Evolutionary conservation across 768 basidiomycete species (phyloP), one percentile per base, ranked within the genome.

Genomic region (Kwoniella botswanensis): DNA sequence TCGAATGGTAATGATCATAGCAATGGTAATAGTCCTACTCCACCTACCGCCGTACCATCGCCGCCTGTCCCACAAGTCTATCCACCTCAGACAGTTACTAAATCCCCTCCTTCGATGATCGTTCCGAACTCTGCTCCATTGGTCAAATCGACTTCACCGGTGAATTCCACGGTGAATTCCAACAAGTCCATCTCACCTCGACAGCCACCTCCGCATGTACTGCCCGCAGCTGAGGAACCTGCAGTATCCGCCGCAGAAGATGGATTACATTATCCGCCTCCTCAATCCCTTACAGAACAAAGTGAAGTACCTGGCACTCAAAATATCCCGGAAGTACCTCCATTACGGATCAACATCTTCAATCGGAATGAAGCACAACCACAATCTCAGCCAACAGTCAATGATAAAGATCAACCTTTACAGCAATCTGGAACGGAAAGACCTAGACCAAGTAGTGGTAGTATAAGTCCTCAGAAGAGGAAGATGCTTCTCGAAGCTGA

Each of bases 151-250:
- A 56, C 17, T n/a, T 56, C 55, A 24, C 55, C 61, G 5, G 43
- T 13, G 41, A 63, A 26, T 50, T 26, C 35, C 4, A 12, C 60
- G 4, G 42, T 12, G 41, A 63, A 26, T 52, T 29, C 35, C 5
- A 13, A 50, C 24, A 53, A 52, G 35, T 35, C 52, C 4, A 24
- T 64, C 1, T 64, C 53, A 15, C 43, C 64, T n/a, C 56, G 54
- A 57, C 54, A 43, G 22, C 64, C 64, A 11, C 64, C 64, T 35
- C 64, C 64, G 29, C 64, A 65, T 2, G 52, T 57, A 7, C 43
- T 65, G 41, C 54, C 64, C 17, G 11, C 26, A 46, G 35, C 21
- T 3, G 46, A 59, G 6, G 35, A 29, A 24, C 26, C 59, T 26
- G 6, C 17, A 17, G 21, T 17, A 9, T 10, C 43, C 21, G n/a